Evolutionary conservation across 805 yeast genomes (phyloP).

Genomic region (Candida pseudofarinosa): DNA sequence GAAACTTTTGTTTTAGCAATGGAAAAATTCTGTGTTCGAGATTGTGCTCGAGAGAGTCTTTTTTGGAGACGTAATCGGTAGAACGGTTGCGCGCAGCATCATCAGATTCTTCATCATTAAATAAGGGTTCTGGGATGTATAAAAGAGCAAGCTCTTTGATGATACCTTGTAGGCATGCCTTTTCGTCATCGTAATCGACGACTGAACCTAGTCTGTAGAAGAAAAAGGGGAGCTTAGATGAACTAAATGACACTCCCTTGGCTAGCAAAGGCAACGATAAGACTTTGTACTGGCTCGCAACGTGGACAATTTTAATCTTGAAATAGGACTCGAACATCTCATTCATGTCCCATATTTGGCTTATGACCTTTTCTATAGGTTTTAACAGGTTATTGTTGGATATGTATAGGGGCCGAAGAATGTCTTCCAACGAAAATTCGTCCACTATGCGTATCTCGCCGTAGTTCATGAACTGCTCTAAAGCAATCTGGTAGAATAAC

Average conservation of each 20-base stretch:
- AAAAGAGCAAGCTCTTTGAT: conserved; percentile 66
- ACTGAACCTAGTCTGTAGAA: conserved; percentile 55
- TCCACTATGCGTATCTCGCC: conserved; percentile 43
- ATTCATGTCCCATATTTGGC: conserved; percentile 41
- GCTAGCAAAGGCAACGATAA: conserved; percentile 63
- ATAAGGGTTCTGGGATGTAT: conserved; percentile 60
- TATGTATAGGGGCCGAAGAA: conserved; percentile 35
- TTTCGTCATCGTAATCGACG: conserved; percentile 66
- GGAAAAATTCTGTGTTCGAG: conserved; percentile 68
- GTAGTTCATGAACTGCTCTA: conserved; percentile 76
- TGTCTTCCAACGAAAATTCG: conserved; percentile 21
- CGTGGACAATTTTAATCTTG: conserved; percentile 41
- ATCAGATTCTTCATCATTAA: conserved; percentile 9
- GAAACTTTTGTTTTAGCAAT: conserved; percentile 51
- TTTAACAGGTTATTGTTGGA: conserved; percentile 8
- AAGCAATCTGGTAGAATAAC: conserved; percentile 75
- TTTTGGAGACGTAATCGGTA: conserved; percentile 17
- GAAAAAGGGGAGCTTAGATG: conserved; percentile 63
- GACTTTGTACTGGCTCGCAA: conserved; percentile 34
- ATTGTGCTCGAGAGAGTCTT: conserved; percentile 20
- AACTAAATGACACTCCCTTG: conserved; percentile 58
- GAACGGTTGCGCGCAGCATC: conserved; percentile 9
- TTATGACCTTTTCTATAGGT: conserved; percentile 13
- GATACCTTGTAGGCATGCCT: conserved; percentile 62
- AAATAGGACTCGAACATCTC: conserved; percentile 86